phyloP scores from a whole-genome alignment of 148 eudicot genomes.

The Fagopyrum esculentum region DNA sequence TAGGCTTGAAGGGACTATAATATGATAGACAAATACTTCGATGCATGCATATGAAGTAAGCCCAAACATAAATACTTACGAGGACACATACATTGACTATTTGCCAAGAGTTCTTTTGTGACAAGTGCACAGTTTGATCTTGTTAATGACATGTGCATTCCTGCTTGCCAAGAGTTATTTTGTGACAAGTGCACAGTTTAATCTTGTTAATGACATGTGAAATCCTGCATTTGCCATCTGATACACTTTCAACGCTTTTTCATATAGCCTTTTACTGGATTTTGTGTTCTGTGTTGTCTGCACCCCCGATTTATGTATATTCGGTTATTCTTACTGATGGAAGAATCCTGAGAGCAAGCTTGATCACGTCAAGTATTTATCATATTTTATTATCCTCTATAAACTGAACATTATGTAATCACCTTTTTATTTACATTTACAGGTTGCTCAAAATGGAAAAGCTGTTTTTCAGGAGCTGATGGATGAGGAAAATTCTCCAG shows the following conservation, averaged over 20 bases:
- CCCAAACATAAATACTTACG: neutral
- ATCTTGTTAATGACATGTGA: too few species aligned
- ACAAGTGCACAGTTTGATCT: neutral
- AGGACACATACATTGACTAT: neutral
- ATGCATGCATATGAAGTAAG: neutral
- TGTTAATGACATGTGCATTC: too few species aligned
- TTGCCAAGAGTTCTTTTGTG: neutral
- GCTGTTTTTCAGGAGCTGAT: slow-evolving; percentile 26
- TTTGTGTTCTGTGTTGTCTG: neutral
- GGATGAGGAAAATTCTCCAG: slow-evolving; percentile 39
- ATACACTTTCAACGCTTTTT: too few species aligned
- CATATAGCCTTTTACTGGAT: too few species aligned
- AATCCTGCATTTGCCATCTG: too few species aligned
- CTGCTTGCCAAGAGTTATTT: neutral
- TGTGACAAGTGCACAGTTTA: neutral
- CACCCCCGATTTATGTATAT: neutral
- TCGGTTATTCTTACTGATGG: neutral
- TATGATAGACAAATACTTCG: neutral
- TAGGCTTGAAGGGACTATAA: neutral
- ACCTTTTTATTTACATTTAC: neutral
- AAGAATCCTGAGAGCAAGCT: neutral
- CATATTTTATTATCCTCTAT: neutral
- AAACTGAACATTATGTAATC: neutral
- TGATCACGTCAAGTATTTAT: neutral
- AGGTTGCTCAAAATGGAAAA: slow-evolving; percentile 50